Conservation (phyloP, 352 stramenopile genomes). For the Elongisporangium senticosum region DNA sequence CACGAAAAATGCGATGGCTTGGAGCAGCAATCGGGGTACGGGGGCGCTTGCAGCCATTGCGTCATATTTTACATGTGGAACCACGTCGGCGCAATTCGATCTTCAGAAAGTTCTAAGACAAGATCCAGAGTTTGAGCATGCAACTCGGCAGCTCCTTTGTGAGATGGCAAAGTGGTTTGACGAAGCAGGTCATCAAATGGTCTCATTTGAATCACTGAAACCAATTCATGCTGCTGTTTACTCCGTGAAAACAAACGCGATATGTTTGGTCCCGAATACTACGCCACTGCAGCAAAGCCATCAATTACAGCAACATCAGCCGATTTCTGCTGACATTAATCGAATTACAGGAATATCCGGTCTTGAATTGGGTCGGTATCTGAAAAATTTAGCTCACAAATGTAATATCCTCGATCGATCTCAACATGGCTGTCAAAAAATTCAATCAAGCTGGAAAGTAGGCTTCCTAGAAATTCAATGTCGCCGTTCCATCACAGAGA, state of each 20-base stretch:
- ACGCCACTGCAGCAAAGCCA: conserved; percentile 1
- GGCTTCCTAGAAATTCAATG: conserved; percentile 76
- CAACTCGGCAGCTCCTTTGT: conserved; percentile 21
- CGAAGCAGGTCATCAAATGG: conserved; percentile 45
- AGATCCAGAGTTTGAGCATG: conserved; percentile 34
- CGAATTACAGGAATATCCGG: conserved; percentile 29
- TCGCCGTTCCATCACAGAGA: conserved; percentile 45
- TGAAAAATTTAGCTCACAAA: conserved; percentile 30
- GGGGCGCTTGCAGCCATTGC: conserved; percentile 27
- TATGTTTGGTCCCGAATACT: background rate
- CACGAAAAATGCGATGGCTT: conserved; percentile 50
- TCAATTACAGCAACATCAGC: background rate
- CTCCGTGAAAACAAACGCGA: conserved; percentile 15
- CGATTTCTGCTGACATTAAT: conserved; percentile 10
- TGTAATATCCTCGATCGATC: conserved; percentile 39
- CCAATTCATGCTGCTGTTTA: conserved; percentile 43
- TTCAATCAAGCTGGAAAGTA: conserved; percentile 64
- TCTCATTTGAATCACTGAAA: conserved; percentile 47
- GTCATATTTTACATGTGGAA: conserved; percentile 20
- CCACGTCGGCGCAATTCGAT: conserved; percentile 26
- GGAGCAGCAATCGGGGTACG: conserved; percentile 43
- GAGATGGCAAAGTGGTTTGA: conserved; percentile 42
- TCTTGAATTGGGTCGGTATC: conserved; percentile 33
- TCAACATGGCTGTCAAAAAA: conserved; percentile 55
- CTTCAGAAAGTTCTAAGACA: conserved; percentile 40